Evolutionary conservation across 1,284 basidiomycete genomes (phyloP), one percentile per base, ranked within the genome.

Genomic region (Chalciporus sp.): DNA sequence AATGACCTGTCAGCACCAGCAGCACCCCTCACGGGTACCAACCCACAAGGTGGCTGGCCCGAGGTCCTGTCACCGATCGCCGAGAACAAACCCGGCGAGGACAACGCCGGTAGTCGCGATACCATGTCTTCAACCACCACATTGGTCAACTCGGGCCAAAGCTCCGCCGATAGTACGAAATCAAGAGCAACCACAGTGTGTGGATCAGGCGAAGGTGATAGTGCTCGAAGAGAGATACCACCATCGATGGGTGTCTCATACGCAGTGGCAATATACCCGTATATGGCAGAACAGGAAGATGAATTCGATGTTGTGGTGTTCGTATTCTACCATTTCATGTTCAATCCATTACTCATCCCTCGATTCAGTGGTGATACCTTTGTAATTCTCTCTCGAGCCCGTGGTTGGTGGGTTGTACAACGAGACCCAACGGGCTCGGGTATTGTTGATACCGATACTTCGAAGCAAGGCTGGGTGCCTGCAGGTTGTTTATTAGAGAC

Each of bases 361-460:
- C 43, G 29, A 16, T 49, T 4, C 59, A 94, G 89, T 31, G 90
- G 90, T 33, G 90, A 95, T 66, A 93, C 92, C 0, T 98, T 97
- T 72, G 86, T 98, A 61, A 96, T 98, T 65, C 77, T 97, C 51
- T 93, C 92, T 55, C 88, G 96, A 58, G 90, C 94, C 14, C 89
- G 95, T 58, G 97, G 97, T 0, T 99, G 97, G 97, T 99, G 96
- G 94, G 92, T 98, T 33, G 96, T 99, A 3, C 95, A 98, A 68
- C 85, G 92, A 31, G 97, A 99, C 70, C 88, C 90, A 20, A 85
- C 85, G 43, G 95, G 94, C 2, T 82, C 86, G 6, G 95, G 95
- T 12, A 75, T 87, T 47, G 83, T 94, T 42, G 86, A 90, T 53
- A 80, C 85, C 20, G 90, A 93, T 61, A 79, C 84, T 29, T 73